A percentile compares a stretch with the other conserved stretches of the same genome.
phyloP scores from a whole-genome alignment of 495 filamentous ascomycete genomes.

The Margaritispora aquatica region DNA sequence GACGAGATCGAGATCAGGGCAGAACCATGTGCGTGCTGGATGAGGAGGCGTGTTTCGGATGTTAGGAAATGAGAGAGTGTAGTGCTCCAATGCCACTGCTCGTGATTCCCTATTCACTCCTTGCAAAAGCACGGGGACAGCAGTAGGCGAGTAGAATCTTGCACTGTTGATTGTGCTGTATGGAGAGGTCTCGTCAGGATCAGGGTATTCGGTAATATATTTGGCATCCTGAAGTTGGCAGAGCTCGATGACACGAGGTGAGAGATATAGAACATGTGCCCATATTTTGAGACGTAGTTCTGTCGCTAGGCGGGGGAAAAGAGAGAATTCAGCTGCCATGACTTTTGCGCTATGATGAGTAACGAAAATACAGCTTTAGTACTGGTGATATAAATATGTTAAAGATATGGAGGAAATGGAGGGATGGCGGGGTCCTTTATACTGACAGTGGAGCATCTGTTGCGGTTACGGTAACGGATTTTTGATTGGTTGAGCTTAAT shows the following conservation, averaged over 20 bases:
- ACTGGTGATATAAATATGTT: neutral
- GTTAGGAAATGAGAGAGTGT: conserved; percentile 6
- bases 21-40: conserved; percentile 4
- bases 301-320: neutral
- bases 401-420: neutral
- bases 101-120: conserved; percentile 5
- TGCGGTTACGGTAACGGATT: neutral
- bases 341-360: neutral
- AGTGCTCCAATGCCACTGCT: conserved; percentile 3
- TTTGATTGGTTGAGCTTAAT: neutral
- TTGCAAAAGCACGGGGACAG: neutral
- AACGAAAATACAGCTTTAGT: neutral
- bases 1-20: conserved; percentile 7
- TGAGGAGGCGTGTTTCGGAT: neutral
- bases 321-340: neutral
- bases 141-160: conserved; percentile 4
- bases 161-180: neutral
- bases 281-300: neutral
- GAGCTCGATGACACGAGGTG: conserved; percentile 9
- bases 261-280: neutral
- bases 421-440: neutral
- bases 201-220: neutral
- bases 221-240: neutral
- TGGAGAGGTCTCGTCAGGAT: neutral
- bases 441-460: neutral